phyloP scores from a whole-genome alignment of 2,329 filamentous ascomycete genomes.

The Lasiodiplodia citricola region DNA sequence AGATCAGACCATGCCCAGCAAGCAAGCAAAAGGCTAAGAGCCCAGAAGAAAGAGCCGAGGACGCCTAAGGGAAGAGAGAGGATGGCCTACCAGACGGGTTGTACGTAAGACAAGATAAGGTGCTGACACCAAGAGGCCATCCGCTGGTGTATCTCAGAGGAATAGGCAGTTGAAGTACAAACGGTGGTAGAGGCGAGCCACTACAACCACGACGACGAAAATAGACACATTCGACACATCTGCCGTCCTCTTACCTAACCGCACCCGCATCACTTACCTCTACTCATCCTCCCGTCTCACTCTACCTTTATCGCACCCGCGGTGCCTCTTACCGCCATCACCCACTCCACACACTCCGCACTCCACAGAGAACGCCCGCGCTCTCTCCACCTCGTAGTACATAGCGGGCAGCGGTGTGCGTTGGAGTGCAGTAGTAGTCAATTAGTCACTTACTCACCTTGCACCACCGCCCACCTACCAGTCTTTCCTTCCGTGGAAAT shows the following conservation, averaged over 20 bases:
- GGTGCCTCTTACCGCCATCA: background rate
- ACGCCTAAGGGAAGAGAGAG: background rate
- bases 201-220: background rate
- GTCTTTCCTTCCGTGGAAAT: background rate
- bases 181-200: background rate
- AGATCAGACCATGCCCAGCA: background rate
- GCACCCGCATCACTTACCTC: background rate
- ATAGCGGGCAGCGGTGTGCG: background rate
- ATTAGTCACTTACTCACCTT: background rate
- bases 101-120: constrained; percentile 9
- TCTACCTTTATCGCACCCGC: background rate
- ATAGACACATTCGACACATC: background rate
- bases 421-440: background rate
- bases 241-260: too few species aligned
- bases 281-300: background rate
- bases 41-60: background rate
- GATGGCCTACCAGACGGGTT: background rate
- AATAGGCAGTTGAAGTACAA: background rate
- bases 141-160: background rate
- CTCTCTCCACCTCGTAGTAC: background rate
- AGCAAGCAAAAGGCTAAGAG: background rate
- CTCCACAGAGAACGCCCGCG: background rate
- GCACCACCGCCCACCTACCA: background rate
- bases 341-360: background rate
- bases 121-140: constrained; percentile 3